Percentiles rank a stretch among this genome's conserved stretches.
These are phyloP conservation scores for Nakazawaea wickerhamii DNA, from an alignment of 805 yeast species.

Conservation along the genomic window DNA sequence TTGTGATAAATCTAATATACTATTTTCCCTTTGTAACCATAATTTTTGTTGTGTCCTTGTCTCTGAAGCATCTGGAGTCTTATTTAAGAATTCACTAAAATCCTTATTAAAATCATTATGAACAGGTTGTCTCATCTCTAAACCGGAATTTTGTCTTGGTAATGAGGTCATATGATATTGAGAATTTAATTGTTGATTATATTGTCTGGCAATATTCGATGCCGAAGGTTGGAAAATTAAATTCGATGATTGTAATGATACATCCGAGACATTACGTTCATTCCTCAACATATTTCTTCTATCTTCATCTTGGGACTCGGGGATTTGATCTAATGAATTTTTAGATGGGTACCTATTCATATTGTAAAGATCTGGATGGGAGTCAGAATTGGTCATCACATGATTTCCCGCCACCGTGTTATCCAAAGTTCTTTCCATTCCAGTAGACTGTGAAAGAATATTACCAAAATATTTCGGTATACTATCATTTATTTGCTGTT, in stretches of 20 bases:
- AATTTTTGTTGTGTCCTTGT: constrained; percentile 79
- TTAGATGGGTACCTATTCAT: constrained; percentile 16
- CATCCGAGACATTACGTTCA: constrained; percentile 1
- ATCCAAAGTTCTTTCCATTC: constrained; percentile 37
- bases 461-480: constrained; percentile 14
- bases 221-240: constrained; percentile 18
- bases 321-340: neutral
- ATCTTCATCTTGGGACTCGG: neutral
- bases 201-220: constrained; percentile 12
- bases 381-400: neutral
- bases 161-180: neutral
- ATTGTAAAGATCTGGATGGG: constrained; percentile 13
- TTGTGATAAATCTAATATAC: constrained; percentile 51
- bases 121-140: constrained; percentile 1
- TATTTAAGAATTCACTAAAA: constrained; percentile 36
- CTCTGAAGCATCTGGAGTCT: constrained; percentile 34
- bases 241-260: constrained; percentile 12
- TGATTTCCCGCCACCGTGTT: constrained; percentile 14
- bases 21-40: constrained; percentile 78
- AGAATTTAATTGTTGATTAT: constrained; percentile 7
- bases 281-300: neutral
- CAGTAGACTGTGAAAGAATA: constrained; percentile 50
- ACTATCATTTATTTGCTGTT: constrained; percentile 4
- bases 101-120: constrained; percentile 21
- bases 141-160: neutral